Percentiles rank a stretch among this genome's conserved stretches.
phyloP scores from a whole-genome alignment of 495 filamentous ascomycete genomes.

The Astrocystis sublimbata region DNA sequence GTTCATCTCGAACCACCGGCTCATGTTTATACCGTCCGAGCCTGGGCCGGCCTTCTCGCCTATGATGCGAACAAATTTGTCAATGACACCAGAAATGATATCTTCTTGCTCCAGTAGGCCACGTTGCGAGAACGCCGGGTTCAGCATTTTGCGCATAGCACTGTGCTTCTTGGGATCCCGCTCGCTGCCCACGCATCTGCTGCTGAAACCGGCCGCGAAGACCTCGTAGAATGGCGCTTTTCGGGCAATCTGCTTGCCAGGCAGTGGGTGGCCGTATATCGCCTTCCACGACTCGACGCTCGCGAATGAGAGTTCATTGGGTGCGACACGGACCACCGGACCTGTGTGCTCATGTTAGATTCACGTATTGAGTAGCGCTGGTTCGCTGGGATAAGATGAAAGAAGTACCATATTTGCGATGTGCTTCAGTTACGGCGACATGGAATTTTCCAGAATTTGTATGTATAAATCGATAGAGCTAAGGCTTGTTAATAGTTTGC shows the following conservation, averaged over 20 bases:
- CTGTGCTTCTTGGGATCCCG: not conserved
- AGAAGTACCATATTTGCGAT: slow-evolving; percentile 6
- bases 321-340: slow-evolving; percentile 2
- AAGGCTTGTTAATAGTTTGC: not conserved
- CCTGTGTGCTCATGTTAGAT: not conserved
- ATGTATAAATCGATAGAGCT: not conserved
- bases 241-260: not conserved
- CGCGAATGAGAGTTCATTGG: slow-evolving; percentile 8
- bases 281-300: not conserved
- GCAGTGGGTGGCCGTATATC: slow-evolving; percentile 5
- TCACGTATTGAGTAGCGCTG: not conserved
- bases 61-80: slow-evolving; percentile 4
- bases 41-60: not conserved
- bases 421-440: not conserved
- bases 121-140: not conserved
- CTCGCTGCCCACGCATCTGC: not conserved
- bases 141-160: not conserved
- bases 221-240: slow-evolving; percentile 13
- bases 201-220: not conserved
- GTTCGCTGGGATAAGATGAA: not conserved
- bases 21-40: not conserved
- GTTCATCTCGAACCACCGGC: slow-evolving; percentile 10
- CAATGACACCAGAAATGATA: not conserved
- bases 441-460: not conserved
- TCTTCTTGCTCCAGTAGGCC: not conserved